Evolutionary conservation across 1,284 basidiomycete species (phyloP).

Genomic region (Cystobasidiaceae sp.): DNA sequence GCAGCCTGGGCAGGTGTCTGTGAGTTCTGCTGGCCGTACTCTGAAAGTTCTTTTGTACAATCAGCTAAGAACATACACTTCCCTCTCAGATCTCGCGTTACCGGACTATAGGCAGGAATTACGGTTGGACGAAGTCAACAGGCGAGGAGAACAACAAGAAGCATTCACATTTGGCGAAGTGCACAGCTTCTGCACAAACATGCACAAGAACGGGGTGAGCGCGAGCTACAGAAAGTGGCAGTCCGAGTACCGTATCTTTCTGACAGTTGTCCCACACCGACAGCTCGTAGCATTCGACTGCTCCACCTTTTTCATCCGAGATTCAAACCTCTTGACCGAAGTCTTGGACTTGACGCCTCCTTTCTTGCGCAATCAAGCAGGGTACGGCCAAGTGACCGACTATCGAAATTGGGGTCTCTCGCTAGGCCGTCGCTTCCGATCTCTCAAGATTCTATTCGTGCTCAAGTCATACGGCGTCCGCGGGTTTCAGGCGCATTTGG

Average conservation of each 20-base stretch:
- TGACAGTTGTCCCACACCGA: too few species aligned
- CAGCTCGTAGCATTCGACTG: slow-evolving; percentile 86
- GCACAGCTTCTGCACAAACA: slow-evolving; percentile 80
- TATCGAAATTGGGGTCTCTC: slow-evolving; percentile 91
- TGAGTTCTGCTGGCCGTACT: background rate
- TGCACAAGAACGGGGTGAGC: slow-evolving; percentile 66
- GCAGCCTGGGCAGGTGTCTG: slow-evolving; percentile 57
- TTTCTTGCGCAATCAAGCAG: slow-evolving; percentile 68
- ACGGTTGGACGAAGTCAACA: slow-evolving; percentile 69
- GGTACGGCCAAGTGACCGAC: slow-evolving; percentile 78
- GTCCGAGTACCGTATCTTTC: too few species aligned
- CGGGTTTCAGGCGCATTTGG: slow-evolving; percentile 71
- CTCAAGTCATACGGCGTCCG: slow-evolving; percentile 57
- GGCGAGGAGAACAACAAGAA: slow-evolving; percentile 50
- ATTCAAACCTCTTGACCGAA: slow-evolving; percentile 66
- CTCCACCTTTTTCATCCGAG: slow-evolving; percentile 65
- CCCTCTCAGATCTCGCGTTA: slow-evolving; percentile 55
- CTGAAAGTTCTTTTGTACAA: background rate
- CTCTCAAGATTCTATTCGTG: slow-evolving; percentile 90
- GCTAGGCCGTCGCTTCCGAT: slow-evolving; percentile 82
- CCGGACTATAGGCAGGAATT: slow-evolving; percentile 66
- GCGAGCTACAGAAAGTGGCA: too few species aligned
- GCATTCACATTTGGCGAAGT: slow-evolving; percentile 38
- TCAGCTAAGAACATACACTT: background rate
- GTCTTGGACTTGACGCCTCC: slow-evolving; percentile 84